phyloP scores from a whole-genome alignment of 2,329 filamentous ascomycete species.

The Bisporella sp. region DNA sequence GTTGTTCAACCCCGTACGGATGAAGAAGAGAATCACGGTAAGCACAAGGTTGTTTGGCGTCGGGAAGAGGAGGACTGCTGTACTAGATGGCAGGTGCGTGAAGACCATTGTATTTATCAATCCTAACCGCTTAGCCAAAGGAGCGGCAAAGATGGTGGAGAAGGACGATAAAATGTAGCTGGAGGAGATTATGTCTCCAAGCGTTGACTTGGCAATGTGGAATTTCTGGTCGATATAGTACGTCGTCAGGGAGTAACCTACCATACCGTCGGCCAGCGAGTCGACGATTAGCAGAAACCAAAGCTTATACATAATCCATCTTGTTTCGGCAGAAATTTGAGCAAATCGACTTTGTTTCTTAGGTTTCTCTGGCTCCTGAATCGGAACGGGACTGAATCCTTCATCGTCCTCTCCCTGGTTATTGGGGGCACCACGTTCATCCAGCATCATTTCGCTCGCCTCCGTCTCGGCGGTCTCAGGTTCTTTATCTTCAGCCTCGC shows the following conservation, averaged over 20 bases:
- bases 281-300: slow-evolving; percentile 60
- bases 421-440: slow-evolving; percentile 7
- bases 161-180: slow-evolving; percentile 48
- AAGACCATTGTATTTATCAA: slow-evolving; percentile 69
- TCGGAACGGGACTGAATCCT: background rate
- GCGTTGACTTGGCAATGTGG: slow-evolving; percentile 44
- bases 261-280: slow-evolving; percentile 60
- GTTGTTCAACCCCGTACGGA: slow-evolving; percentile 53
- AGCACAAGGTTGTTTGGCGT: slow-evolving; percentile 44
- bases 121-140: slow-evolving; percentile 43
- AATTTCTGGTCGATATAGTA: slow-evolving; percentile 54
- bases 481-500: slow-evolving; percentile 9
- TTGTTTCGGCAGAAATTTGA: slow-evolving; percentile 50
- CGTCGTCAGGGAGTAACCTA: slow-evolving; percentile 48
- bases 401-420: background rate
- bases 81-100: slow-evolving; percentile 58
- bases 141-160: slow-evolving; percentile 42
- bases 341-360: slow-evolving; percentile 33
- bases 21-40: slow-evolving; percentile 50
- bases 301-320: slow-evolving; percentile 53
- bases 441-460: slow-evolving; percentile 12
- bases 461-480: slow-evolving; percentile 1
- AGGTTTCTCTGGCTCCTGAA: background rate
- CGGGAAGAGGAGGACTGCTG: slow-evolving; percentile 47
- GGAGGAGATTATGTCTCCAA: slow-evolving; percentile 51